Percentiles rank a stretch among this genome's conserved stretches.
These are phyloP conservation scores for Ananas comosus DNA, from an alignment of 176 grass and related monocot genomes.

Conservation along the genomic window DNA sequence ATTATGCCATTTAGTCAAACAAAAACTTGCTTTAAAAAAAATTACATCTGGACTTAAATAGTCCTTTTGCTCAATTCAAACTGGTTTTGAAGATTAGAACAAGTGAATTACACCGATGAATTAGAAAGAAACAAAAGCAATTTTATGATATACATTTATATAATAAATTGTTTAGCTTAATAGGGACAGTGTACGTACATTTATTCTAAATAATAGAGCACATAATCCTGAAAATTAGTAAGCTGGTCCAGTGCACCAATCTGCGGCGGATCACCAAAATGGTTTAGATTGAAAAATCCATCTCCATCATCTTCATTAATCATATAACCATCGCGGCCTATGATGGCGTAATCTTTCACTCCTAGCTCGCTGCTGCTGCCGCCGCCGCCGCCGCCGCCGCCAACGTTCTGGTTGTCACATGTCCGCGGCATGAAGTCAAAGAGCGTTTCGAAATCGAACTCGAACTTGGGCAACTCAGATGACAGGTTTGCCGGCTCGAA, in stretches of 20 bases:
- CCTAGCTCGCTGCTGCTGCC: slow-evolving; percentile 19
- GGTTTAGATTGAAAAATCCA: slow-evolving; percentile 13
- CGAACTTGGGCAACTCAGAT: slow-evolving; percentile 8
- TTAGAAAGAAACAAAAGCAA: too few relatives aligned
- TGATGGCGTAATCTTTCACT: slow-evolving; percentile 24
- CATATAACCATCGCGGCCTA: neutral
- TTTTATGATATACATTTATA: too few relatives aligned
- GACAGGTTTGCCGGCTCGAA: neutral
- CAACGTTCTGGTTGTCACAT: neutral
- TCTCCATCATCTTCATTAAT: neutral
- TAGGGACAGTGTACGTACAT: neutral
- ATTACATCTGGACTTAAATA: too few relatives aligned
- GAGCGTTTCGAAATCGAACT: slow-evolving; percentile 13
- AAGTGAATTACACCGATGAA: too few relatives aligned
- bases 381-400: too few relatives aligned
- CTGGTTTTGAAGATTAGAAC: too few relatives aligned
- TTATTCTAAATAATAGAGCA: slow-evolving; percentile 21
- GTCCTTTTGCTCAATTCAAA: too few relatives aligned
- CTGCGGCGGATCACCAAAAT: neutral
- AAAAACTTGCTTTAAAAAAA: too few relatives aligned
- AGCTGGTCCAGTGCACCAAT: slow-evolving; percentile 8
- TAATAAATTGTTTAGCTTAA: too few relatives aligned
- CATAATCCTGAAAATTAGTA: slow-evolving; percentile 15
- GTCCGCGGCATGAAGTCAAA: slow-evolving; percentile 18
- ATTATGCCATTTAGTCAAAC: too few relatives aligned